phyloP scores from a whole-genome alignment of 148 eudicot species.

The Selenicereus undatus region DNA sequence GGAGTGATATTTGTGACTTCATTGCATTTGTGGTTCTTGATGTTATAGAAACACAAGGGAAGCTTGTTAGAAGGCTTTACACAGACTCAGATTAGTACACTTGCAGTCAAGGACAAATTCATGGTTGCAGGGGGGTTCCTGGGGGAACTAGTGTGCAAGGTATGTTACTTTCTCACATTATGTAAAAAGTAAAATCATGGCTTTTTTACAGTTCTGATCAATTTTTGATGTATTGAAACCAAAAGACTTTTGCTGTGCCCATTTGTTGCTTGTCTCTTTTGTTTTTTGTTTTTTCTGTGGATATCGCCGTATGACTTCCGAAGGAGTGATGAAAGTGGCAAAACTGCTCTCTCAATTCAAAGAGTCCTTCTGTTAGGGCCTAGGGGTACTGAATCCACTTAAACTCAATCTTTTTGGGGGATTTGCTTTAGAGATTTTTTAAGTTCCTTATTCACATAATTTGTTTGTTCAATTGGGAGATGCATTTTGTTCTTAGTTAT shows the following conservation, averaged over 20 bases:
- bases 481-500: background rate
- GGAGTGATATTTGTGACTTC: background rate
- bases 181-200: background rate
- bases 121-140: constrained; percentile 88
- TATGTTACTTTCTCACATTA: constrained; percentile 15
- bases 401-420: background rate
- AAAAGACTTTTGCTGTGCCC: background rate
- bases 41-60: constrained; percentile 32
- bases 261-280: background rate
- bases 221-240: background rate
- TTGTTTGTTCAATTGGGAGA: background rate
- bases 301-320: background rate
- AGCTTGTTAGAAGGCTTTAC: constrained; percentile 75
- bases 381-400: too few species aligned
- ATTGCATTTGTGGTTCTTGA: background rate
- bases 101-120: constrained; percentile 64
- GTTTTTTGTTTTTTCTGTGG: background rate
- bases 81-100: constrained; percentile 72
- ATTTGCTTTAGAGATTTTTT: background rate
- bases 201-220: background rate
- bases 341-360: background rate
- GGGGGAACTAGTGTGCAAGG: constrained; percentile 90
- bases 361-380: background rate
- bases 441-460: background rate
- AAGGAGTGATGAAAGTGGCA: background rate